Conservation (phyloP, 1,139 yeast species). For the Diutina pseudorugosa region DNA sequence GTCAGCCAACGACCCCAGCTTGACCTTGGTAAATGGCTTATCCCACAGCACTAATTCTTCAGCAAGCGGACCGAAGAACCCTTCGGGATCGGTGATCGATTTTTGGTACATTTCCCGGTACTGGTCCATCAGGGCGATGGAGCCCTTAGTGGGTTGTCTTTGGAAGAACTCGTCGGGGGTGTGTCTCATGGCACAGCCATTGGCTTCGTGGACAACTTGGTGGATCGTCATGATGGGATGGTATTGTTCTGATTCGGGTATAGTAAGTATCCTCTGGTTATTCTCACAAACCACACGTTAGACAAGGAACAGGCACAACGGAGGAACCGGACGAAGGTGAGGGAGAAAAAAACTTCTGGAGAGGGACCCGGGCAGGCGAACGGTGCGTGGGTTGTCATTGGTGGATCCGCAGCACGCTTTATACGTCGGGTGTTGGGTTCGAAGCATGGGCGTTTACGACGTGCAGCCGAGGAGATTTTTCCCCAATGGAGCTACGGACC, state of each 20-base stretch:
- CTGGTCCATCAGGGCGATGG: slow-evolving; percentile 43
- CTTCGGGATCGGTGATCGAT: slow-evolving; percentile 73
- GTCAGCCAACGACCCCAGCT: slow-evolving; percentile 55
- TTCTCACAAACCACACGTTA: too few relatives aligned
- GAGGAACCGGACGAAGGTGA: too few relatives aligned
- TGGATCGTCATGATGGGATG: slow-evolving; percentile 13
- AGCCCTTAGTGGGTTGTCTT: slow-evolving; percentile 52
- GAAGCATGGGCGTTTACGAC: neutral
- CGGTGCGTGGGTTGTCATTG: too few relatives aligned
- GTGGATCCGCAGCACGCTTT: neutral
- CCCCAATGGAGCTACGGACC: too few relatives aligned
- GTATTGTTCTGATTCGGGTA: too few relatives aligned
- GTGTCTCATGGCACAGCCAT: slow-evolving; percentile 44
- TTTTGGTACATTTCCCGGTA: slow-evolving; percentile 63
- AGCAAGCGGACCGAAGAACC: slow-evolving; percentile 77
- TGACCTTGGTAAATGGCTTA: slow-evolving; percentile 63
- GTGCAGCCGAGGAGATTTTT: too few relatives aligned
- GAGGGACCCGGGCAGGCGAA: neutral
- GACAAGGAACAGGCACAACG: too few relatives aligned
- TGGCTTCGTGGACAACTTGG: slow-evolving; percentile 73
- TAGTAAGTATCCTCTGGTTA: too few relatives aligned
- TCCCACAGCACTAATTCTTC: slow-evolving; percentile 76
- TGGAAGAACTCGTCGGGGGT: slow-evolving; percentile 70
- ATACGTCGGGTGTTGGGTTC: neutral
- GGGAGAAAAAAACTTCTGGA: too few relatives aligned